Percentiles rank a stretch among this genome's conserved stretches.
Evolutionary conservation across 1,284 basidiomycete species (phyloP).

Genomic region (Malassezia dermatis): DNA sequence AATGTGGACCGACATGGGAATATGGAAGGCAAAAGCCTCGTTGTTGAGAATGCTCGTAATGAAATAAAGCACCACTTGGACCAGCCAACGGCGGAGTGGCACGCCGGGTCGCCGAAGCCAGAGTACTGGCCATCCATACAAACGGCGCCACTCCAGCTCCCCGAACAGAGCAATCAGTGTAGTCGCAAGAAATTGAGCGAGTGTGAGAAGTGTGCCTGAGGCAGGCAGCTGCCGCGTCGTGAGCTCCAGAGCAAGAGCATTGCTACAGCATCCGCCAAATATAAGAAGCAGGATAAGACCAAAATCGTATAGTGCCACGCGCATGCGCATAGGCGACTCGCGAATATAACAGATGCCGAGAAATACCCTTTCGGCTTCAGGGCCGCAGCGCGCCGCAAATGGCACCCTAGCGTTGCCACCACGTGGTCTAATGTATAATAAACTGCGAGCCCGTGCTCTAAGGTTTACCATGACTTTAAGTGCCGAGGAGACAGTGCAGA

Average conservation of each 20-base stretch:
- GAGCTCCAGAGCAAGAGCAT: conserved; percentile 39
- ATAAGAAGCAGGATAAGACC: conserved; percentile 35
- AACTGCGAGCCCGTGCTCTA: neutral
- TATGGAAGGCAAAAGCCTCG: conserved; percentile 68
- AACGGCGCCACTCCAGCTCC: conserved; percentile 19
- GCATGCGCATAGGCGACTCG: neutral
- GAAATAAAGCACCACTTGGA: conserved; percentile 75
- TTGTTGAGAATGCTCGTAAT: conserved; percentile 77
- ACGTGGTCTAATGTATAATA: neutral
- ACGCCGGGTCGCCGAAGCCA: conserved; percentile 49
- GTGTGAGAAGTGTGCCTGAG: conserved; percentile 38
- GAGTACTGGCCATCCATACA: neutral
- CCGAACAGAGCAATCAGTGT: conserved; percentile 27
- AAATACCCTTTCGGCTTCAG: neutral
- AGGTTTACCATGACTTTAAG: neutral
- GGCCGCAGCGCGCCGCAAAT: neutral
- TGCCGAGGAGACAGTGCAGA: neutral
- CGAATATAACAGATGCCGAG: neutral
- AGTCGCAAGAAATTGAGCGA: conserved; percentile 38
- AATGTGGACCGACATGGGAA: conserved; percentile 87
- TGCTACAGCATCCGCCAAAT: conserved; percentile 46
- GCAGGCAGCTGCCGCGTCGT: conserved; percentile 32
- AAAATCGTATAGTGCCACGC: neutral
- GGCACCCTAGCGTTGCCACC: neutral
- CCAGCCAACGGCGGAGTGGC: conserved; percentile 63